Percentiles rank a stretch among this genome's conserved stretches.
phyloP scores from a whole-genome alignment of 2,329 filamentous ascomycete species.

The Pseudonectria foliicola region DNA sequence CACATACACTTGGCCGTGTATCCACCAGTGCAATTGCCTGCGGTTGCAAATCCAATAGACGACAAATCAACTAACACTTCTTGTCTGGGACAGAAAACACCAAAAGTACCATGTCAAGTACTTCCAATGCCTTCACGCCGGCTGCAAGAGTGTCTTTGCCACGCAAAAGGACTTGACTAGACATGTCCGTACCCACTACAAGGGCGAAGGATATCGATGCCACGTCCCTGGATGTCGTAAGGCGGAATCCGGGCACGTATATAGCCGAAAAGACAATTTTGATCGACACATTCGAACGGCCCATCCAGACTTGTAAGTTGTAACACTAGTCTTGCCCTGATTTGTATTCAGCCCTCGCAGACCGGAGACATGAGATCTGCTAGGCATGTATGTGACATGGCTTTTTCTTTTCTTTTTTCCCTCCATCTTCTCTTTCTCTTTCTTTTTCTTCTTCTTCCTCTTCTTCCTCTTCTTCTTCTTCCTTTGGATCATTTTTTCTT shows the following conservation, averaged over 20 bases:
- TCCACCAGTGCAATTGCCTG: too few relatives aligned
- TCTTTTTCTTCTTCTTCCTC: too few relatives aligned
- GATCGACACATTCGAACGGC: conserved; percentile 22
- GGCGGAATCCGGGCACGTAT: conserved; percentile 20
- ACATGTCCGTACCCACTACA: conserved; percentile 19
- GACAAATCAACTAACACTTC: conserved; percentile 4
- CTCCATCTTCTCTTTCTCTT: too few relatives aligned
- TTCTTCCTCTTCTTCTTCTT: too few relatives aligned
- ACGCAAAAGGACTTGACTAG: conserved; percentile 21
- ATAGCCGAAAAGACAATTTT: conserved; percentile 23
- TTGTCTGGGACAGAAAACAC: conserved; percentile 13
- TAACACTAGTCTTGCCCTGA: too few relatives aligned
- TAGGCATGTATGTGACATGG: too few relatives aligned
- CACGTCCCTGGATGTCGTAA: conserved; percentile 21
- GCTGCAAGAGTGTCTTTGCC: conserved; percentile 20
- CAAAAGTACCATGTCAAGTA: conserved; percentile 24
- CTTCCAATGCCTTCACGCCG: conserved; percentile 19
- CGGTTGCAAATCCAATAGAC: not conserved
- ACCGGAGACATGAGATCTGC: too few relatives aligned
- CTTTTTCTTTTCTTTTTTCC: too few relatives aligned
- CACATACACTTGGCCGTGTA: too few relatives aligned
- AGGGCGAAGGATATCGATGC: conserved; percentile 20
- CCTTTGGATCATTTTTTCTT: too few relatives aligned
- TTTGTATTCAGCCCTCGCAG: too few relatives aligned
- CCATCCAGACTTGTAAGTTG: conserved; percentile 2